phyloP scores from a whole-genome alignment of 108 stramenopile species.

The Bacterosira constricta region DNA sequence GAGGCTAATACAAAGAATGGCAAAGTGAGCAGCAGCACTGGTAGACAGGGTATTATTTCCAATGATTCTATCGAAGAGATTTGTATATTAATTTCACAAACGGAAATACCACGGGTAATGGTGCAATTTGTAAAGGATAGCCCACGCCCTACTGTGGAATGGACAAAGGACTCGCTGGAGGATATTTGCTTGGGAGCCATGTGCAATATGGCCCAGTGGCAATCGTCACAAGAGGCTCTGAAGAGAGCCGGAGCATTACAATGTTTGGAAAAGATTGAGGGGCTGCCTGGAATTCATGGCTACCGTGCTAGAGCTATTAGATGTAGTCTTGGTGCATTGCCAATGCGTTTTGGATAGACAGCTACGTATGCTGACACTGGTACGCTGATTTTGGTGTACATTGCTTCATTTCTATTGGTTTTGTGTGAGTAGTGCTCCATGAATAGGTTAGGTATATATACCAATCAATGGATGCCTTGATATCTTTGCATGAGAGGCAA shows the following conservation, averaged over 20 bases:
- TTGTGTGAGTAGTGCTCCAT: no score
- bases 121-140: slow-evolving; percentile 16
- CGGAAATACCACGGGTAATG: slow-evolving; percentile 24
- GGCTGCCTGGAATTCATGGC: slow-evolving; percentile 48
- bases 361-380: neutral
- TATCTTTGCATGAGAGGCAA: neutral
- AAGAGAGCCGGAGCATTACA: slow-evolving; percentile 12
- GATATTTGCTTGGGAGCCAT: slow-evolving; percentile 32
- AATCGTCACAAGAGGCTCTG: slow-evolving; percentile 24
- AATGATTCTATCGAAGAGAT: slow-evolving; percentile 20
- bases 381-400: no score
- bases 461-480: no score
- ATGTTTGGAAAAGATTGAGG: slow-evolving; percentile 28
- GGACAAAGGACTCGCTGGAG: slow-evolving; percentile 43
- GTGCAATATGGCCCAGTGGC: slow-evolving; percentile 45
- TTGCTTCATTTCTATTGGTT: no score
- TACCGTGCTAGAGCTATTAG: slow-evolving; percentile 51
- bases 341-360: slow-evolving; percentile 8
- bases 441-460: no score
- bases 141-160: slow-evolving; percentile 20
- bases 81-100: slow-evolving; percentile 26
- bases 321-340: slow-evolving; percentile 43
- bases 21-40: slow-evolving; percentile 11
- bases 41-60: slow-evolving; percentile 21
- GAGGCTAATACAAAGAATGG: neutral